A percentile compares a stretch with the other conserved stretches of the same genome.
phyloP scores from a whole-genome alignment of 306 rosid genomes.

The Malus fusca region DNA sequence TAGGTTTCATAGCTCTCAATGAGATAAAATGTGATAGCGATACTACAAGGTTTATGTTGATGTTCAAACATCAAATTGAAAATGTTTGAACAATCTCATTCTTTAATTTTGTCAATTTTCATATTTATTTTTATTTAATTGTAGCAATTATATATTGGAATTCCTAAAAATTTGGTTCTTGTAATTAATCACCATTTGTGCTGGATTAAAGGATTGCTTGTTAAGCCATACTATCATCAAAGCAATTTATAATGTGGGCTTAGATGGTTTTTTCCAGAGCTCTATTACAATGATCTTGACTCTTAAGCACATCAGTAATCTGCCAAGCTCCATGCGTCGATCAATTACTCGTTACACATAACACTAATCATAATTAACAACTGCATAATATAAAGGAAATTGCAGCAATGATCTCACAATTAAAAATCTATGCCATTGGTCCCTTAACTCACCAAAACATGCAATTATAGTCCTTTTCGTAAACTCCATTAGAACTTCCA shows the following conservation, averaged over 20 bases:
- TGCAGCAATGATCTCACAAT: no score
- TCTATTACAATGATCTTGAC: not conserved
- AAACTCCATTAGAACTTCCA: no score
- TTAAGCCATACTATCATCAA: not conserved
- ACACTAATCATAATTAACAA: not conserved
- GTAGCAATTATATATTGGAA: not conserved
- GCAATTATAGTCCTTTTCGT: no score
- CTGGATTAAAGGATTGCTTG: not conserved
- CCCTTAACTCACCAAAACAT: no score
- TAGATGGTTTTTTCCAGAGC: not conserved
- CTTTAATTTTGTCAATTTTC: not conserved
- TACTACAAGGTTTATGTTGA: not conserved
- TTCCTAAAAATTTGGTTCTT: constrained; percentile 5
- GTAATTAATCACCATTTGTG: constrained; percentile 5
- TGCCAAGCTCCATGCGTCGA: not conserved
- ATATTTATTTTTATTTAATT: not conserved
- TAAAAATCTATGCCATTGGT: no score
- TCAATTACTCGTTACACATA: not conserved
- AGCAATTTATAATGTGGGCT: not conserved
- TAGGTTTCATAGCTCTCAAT: constrained; percentile 10
- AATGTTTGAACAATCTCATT: not conserved
- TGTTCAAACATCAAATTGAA: not conserved
- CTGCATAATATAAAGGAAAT: not conserved
- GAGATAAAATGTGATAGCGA: not conserved
- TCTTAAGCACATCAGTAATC: not conserved